Base-by-base conservation (phyloP, 371 early-diverging fungal genomes). In the Mortierella sp. region DNA sequence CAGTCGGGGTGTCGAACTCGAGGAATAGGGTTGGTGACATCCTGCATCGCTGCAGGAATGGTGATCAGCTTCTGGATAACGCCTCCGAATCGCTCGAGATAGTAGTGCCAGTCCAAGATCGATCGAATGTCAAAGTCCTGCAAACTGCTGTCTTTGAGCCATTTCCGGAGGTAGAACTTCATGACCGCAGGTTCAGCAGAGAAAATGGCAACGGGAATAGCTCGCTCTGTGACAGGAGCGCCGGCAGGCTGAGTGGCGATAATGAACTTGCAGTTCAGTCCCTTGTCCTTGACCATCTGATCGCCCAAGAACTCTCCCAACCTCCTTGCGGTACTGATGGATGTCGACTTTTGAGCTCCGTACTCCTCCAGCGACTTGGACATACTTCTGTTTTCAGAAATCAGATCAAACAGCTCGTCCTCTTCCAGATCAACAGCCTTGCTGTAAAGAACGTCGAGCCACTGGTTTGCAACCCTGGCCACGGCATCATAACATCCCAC, bases 81-180 rank as follows among this genome's bases (percentile, higher is more conserved):
- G 34, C 95, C 94, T 26, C 97, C 97, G 79, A 99, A 97, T 51
- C 99, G 95, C 80, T 99, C 99, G 74, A 96, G 80, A 86, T 99
- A 99, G 89, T 99, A 99, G 59, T 94, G 90, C 99, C 99, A 99
- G 89, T 99, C 99, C 26, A 99, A 82, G 46, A 99, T 95, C 40
- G 95, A 94, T 57, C 98, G 92, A 83, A 98, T 95, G 85, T 98
- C 96, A 88, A 95, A 92, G 78, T 92, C 91, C 55, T 91, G 88
- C 46, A 95, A 83, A 40, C 91, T 85, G 44, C 89, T 89, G 87
- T 99, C 98, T 72, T 92, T 93, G 54, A 99, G 91, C 99, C 99
- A 99, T 82, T 96, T 96, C 24, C 97, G 91, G 64, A 99, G 86
- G 82, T 94, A 99, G 85, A 96, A 96, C 71, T 95, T 93, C 81